Conservation (phyloP, 2,329 filamentous ascomycete genomes). For the Penicillium sp. region DNA sequence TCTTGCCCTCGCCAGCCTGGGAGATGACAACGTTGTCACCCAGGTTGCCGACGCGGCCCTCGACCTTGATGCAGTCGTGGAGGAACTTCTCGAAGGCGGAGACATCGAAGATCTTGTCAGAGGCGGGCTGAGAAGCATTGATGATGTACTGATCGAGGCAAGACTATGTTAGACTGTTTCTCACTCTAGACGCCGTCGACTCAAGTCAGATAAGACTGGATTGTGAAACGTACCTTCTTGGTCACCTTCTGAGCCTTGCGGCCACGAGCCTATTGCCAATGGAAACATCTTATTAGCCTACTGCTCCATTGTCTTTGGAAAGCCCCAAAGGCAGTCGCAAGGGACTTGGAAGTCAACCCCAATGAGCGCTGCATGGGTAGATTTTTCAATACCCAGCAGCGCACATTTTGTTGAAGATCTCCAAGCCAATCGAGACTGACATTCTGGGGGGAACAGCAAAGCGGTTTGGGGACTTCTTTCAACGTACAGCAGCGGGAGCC, state of each 20-base stretch:
- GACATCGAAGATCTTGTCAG: slow-evolving; percentile 99
- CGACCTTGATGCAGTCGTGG: slow-evolving; percentile 99
- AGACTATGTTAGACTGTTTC: not conserved
- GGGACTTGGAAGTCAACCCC: not conserved
- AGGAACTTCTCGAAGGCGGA: slow-evolving; percentile 99
- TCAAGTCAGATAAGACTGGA: not conserved
- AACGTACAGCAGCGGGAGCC: slow-evolving; percentile 85
- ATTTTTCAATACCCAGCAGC: slow-evolving; percentile 19
- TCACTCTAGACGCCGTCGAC: no score
- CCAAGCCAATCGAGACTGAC: slow-evolving; percentile 20
- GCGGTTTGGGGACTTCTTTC: slow-evolving; percentile 50
- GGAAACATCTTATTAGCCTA: slow-evolving; percentile 78
- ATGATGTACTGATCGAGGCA: slow-evolving; percentile 75
- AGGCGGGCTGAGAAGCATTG: slow-evolving; percentile 96
- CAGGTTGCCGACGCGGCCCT: slow-evolving; percentile 92
- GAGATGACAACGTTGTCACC: slow-evolving; percentile 87
- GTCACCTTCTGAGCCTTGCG: slow-evolving; percentile 46
- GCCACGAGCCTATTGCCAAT: slow-evolving; percentile 40
- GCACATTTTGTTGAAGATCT: not conserved
- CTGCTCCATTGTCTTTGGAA: slow-evolving; percentile 55
- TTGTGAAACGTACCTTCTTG: slow-evolving; percentile 37
- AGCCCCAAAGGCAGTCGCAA: slow-evolving; percentile 17
- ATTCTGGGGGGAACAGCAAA: slow-evolving; percentile 78
- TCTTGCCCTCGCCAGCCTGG: slow-evolving; percentile 91
- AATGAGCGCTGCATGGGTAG: slow-evolving; percentile 7